Conservation (phyloP, 768 basidiomycete species). For the Calocybe gangraenosa region DNA sequence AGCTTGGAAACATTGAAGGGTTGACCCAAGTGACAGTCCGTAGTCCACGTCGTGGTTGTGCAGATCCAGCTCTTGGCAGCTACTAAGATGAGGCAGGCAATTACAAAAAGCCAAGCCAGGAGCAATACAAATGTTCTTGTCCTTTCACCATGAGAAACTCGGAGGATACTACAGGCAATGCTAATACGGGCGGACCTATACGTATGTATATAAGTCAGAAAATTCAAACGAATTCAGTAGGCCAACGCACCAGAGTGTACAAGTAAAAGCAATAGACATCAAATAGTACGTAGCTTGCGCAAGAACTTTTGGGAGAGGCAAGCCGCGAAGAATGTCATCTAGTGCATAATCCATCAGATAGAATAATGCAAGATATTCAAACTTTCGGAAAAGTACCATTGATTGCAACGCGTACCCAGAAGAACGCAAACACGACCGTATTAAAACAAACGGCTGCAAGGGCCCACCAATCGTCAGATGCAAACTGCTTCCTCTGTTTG, state of each 20-base stretch:
- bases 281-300: background rate
- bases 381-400: slow-evolving; percentile 3
- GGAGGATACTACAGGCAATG: slow-evolving; percentile 17
- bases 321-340: background rate
- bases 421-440: slow-evolving; percentile 7
- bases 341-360: background rate
- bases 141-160: slow-evolving; percentile 11
- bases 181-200: slow-evolving; percentile 19
- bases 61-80: slow-evolving; percentile 14
- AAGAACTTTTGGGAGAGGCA: background rate
- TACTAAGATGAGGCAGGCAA: slow-evolving; percentile 7
- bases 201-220: background rate
- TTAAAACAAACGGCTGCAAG: slow-evolving; percentile 11
- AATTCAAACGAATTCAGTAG: background rate
- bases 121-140: slow-evolving; percentile 5
- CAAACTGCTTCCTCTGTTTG: slow-evolving; percentile 8
- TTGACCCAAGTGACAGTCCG: slow-evolving; percentile 10
- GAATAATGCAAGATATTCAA: too few species aligned
- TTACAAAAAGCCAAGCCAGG: slow-evolving; percentile 5
- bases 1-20: slow-evolving; percentile 11
- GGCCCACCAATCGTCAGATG: slow-evolving; percentile 15
- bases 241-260: slow-evolving; percentile 14
- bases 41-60: slow-evolving; percentile 6
- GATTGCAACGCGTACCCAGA: slow-evolving; percentile 4
- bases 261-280: slow-evolving; percentile 13